Percentiles rank a stretch among this genome's conserved stretches.
phyloP scores from a whole-genome alignment of 2,329 filamentous ascomycete genomes.

The Fusarium globosum region DNA sequence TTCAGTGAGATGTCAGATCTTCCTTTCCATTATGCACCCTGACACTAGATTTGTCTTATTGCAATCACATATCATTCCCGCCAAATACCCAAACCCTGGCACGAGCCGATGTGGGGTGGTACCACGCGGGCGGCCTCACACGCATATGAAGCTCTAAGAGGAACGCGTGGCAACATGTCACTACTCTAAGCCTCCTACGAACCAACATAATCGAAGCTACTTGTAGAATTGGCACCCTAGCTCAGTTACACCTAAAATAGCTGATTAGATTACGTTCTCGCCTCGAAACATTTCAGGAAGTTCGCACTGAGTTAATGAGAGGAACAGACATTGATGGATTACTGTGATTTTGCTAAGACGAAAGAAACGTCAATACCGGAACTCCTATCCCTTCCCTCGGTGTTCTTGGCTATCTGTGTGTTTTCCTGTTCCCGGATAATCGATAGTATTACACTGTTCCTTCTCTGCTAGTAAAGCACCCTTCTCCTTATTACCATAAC shows the following conservation, averaged over 20 bases:
- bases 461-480: constrained; percentile 28
- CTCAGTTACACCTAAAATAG: neutral
- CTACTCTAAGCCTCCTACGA: neutral
- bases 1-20: constrained; percentile 14
- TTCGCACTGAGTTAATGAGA: neutral
- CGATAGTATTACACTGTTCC: constrained; percentile 38
- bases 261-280: neutral
- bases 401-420: constrained; percentile 28
- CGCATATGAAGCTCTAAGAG: neutral
- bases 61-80: neutral
- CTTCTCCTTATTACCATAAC: constrained; percentile 35
- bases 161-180: constrained; percentile 39
- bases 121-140: constrained; percentile 37
- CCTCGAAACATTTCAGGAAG: neutral
- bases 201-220: neutral
- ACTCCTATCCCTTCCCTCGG: constrained; percentile 38
- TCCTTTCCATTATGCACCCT: constrained; percentile 13
- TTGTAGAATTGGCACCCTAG: neutral
- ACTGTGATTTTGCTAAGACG: constrained; percentile 12
- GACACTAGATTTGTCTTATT: constrained; percentile 17
- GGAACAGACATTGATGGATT: neutral
- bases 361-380: constrained; percentile 37
- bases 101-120: constrained; percentile 30
- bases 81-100: constrained; percentile 11
- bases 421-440: constrained; percentile 19